phyloP scores from a whole-genome alignment of 2,329 filamentous ascomycete species.

The Fonsecaea multimorphosa region DNA sequence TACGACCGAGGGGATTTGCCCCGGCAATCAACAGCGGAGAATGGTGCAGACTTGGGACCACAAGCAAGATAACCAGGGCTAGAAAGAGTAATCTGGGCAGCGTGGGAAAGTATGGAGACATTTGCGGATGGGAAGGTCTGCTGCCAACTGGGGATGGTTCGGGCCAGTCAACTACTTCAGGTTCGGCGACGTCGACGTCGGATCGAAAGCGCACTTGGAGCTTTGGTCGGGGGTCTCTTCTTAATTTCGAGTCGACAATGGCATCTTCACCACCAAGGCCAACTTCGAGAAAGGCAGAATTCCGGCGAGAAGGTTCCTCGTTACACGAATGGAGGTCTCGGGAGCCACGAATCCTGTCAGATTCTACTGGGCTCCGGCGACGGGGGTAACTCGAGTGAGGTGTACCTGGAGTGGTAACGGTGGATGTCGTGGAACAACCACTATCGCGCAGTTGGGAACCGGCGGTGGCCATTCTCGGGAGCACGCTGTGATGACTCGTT shows the following conservation, averaged over 20 bases:
- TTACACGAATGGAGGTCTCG: conserved; percentile 20
- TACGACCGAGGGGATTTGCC: conserved; percentile 30
- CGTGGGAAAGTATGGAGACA: conserved; percentile 31
- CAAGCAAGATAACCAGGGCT: conserved; percentile 33
- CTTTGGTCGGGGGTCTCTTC: conserved; percentile 27
- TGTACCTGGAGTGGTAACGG: not conserved
- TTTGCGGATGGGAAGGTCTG: conserved; percentile 10
- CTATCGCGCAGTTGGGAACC: conserved; percentile 5
- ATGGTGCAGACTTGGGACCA: conserved; percentile 34
- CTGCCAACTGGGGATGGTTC: conserved; percentile 7
- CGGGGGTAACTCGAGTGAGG: conserved; percentile 10
- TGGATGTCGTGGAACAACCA: conserved; percentile 21
- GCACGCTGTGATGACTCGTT: conserved; percentile 1
- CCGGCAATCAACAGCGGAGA: conserved; percentile 31
- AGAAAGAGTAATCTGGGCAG: conserved; percentile 35
- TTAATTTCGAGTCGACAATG: conserved; percentile 36
- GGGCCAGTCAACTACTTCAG: conserved; percentile 16
- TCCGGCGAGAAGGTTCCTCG: conserved; percentile 27
- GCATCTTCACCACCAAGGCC: conserved; percentile 37
- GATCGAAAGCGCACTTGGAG: conserved; percentile 35
- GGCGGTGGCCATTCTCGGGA: conserved; percentile 20
- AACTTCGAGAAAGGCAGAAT: conserved; percentile 39
- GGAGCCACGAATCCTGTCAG: conserved; percentile 15
- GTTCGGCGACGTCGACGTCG: conserved; percentile 35
- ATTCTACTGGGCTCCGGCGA: conserved; percentile 20